These are phyloP conservation scores for Naganishia randhawae DNA, from an alignment of 768 basidiomycete genomes.

Conservation along the genomic window DNA sequence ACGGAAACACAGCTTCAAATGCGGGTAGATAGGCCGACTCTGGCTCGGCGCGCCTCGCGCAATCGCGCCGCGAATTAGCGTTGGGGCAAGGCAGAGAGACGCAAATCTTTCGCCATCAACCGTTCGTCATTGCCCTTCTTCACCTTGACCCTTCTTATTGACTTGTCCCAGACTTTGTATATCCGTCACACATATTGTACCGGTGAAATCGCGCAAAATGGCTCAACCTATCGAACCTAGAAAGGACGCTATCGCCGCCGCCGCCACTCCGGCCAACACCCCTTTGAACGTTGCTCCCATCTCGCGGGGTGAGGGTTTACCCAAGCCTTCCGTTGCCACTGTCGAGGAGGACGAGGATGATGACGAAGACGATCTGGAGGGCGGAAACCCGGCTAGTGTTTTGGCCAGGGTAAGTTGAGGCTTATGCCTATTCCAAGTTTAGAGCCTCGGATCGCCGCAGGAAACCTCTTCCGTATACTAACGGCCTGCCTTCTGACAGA, in stretches of 20 bases:
- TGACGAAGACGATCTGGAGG: conserved; percentile 62
- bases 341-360: conserved; percentile 66
- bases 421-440: background rate
- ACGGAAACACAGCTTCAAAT: too few species aligned
- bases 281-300: conserved; percentile 79
- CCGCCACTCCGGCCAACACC: conserved; percentile 80
- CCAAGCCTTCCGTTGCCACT: conserved; percentile 61
- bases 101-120: conserved; percentile 7
- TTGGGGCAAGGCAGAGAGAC: too few species aligned
- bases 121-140: background rate
- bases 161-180: background rate
- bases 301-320: conserved; percentile 61
- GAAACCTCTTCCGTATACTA: background rate
- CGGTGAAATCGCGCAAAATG: conserved; percentile 5
- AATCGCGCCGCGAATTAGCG: background rate
- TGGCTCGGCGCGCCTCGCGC: background rate
- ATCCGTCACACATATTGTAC: background rate
- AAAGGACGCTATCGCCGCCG: conserved; percentile 33
- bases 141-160: background rate
- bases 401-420: conserved; percentile 47
- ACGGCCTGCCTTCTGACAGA: conserved; percentile 46
- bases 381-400: conserved; percentile 49
- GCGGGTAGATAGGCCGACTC: too few species aligned
- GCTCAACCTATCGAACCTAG: conserved; percentile 45
- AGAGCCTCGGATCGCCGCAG: background rate